Conservation (phyloP, 495 filamentous ascomycete genomes). For the Platismatia glauca region DNA sequence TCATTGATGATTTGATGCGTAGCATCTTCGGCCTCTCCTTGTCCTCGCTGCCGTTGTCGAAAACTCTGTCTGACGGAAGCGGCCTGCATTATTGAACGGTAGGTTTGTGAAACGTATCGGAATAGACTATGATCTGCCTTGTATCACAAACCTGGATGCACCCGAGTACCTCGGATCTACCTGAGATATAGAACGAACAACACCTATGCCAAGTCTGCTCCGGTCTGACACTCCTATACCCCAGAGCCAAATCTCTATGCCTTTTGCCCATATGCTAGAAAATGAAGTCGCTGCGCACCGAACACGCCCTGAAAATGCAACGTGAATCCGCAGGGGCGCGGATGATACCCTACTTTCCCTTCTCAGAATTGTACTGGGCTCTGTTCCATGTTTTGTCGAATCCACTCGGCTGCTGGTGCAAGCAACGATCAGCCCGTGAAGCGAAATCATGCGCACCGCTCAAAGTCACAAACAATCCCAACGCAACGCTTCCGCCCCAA, state of each 20-base stretch:
- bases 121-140: not conserved
- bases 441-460: not conserved
- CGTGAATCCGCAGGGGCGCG: not conserved
- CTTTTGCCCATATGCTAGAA: not conserved
- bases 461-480: not conserved
- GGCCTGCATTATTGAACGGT: not conserved
- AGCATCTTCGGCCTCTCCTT: constrained; percentile 5
- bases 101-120: not conserved
- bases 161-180: not conserved
- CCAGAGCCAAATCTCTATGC: not conserved
- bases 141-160: not conserved
- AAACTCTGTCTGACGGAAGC: not conserved
- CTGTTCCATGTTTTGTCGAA: constrained; percentile 18
- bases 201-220: not conserved
- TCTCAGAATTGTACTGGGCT: constrained; percentile 11
- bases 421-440: not conserved
- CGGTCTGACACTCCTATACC: not conserved
- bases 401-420: constrained; percentile 1
- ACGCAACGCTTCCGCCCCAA: not conserved
- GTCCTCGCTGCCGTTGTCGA: not conserved
- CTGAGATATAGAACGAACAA: not conserved
- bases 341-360: constrained; percentile 8
- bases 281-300: not conserved
- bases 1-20: constrained; percentile 20
- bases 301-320: constrained; percentile 2